Base-by-base conservation (phyloP, 2,329 filamentous ascomycete genomes). In the Fusarium tuaranense region DNA sequence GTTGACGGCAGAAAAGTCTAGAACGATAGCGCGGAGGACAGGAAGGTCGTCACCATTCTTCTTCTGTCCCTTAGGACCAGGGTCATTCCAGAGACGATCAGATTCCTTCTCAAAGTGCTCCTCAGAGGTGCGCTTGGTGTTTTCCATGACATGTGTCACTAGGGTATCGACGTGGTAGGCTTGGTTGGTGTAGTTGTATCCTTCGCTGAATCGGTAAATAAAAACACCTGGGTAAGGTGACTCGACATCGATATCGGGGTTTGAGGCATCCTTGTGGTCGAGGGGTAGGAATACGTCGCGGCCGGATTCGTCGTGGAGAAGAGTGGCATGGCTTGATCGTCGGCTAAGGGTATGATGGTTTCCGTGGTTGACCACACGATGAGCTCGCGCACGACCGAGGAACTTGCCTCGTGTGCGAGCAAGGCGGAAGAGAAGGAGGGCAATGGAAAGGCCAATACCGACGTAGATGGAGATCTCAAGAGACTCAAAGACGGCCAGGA, bases 1-100 rank as follows among this genome's bases (percentile, higher is more conserved):
- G 76, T 89, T 88, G 55, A 91, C 87, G 2, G 88, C 84, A 0
- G 87, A 87, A 76, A 89, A 90, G 80, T 92, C 90, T 3, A 91
- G 82, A 12, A 92, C 84, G 10, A 92, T 74, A 7, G 90, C 89
- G 7, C 85, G 85, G 18, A 91, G 83, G 13, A 84, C 80, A 0
- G 89, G 89, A 1, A 86, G 81, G 14, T 78, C 76, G 36, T 82
- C 79, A 18, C 73, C 71, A 38, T 78, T 61, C 27, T 74, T 71
- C 39, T 69, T 81, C 70, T 63, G 70, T 36, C 61, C 79, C 76
- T 65, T 81, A 68, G 82, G 86, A 59, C 82, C 85, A 7, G 86
- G 83, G 70, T 90, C 87, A 74, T 89, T 90, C 89, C 89, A 91
- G 0, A 88, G 86, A 1, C 88, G 85, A 71, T 91, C 83, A 0